Conservation (phyloP, 2,329 filamentous ascomycete genomes). For the Trichoderma sp. region DNA sequence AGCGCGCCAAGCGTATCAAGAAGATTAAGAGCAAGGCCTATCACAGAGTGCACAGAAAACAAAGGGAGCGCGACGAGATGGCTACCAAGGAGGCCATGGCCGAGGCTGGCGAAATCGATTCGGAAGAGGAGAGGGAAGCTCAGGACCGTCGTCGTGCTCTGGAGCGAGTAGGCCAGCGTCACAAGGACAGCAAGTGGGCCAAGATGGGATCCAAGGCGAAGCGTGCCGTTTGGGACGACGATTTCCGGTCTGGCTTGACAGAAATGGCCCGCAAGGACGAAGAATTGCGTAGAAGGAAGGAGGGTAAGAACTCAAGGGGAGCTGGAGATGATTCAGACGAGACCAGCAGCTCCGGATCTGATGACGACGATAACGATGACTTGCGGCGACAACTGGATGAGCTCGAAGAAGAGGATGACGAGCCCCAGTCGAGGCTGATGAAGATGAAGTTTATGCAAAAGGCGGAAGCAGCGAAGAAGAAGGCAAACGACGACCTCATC, state of each 20-base stretch:
- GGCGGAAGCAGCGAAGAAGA: constrained; percentile 75
- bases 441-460: constrained; percentile 94
- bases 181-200: constrained; percentile 89
- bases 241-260: constrained; percentile 73
- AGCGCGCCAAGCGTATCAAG: constrained; percentile 88
- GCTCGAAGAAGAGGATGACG: constrained; percentile 50
- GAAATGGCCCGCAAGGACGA: constrained; percentile 84
- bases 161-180: constrained; percentile 81
- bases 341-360: constrained; percentile 59
- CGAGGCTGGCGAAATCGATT: constrained; percentile 61
- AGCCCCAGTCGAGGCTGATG: constrained; percentile 67
- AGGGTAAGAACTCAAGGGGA: constrained; percentile 60
- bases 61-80: constrained; percentile 56
- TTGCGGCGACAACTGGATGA: constrained; percentile 50
- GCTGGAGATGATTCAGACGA: constrained; percentile 55
- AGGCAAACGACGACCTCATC: constrained; percentile 77
- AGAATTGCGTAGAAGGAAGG: constrained; percentile 76
- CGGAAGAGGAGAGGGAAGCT: constrained; percentile 64
- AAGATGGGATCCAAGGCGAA: constrained; percentile 80
- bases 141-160: constrained; percentile 75
- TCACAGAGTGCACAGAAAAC: constrained; percentile 85
- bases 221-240: constrained; percentile 84
- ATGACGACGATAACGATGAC: constrained; percentile 55
- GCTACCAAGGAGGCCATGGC: constrained; percentile 54
- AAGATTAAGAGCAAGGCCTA: constrained; percentile 99